Evolutionary conservation across 225 moss, liverwort and hornwort species (phyloP).

Genomic region (Marchantia paleacea): DNA sequence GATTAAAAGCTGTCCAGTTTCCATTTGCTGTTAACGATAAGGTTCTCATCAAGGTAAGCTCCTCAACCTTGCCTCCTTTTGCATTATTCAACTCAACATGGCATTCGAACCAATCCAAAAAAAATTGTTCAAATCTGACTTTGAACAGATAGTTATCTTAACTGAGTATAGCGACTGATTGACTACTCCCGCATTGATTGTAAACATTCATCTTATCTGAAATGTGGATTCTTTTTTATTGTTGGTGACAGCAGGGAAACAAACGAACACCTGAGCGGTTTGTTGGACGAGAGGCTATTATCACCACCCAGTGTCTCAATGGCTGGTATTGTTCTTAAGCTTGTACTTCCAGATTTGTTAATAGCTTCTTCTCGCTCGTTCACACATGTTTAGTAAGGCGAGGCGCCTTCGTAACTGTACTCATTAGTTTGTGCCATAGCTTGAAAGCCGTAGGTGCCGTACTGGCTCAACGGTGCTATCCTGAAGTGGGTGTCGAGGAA

Average conservation of each 20-base stretch:
- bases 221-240: neutral
- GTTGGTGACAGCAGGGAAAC: slow-evolving; percentile 45
- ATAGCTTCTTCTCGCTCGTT: neutral
- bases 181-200: neutral
- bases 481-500: too few species aligned
- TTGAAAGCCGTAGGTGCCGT: neutral
- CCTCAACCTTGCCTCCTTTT: neutral
- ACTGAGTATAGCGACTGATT: neutral
- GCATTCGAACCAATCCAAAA: too few species aligned
- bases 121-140: too few species aligned
- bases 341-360: neutral
- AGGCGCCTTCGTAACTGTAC: neutral
- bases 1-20: slow-evolving; percentile 42
- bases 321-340: slow-evolving; percentile 41
- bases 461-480: too few species aligned
- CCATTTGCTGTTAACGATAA: slow-evolving; percentile 48
- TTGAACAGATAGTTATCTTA: neutral
- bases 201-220: neutral
- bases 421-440: neutral
- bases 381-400: neutral
- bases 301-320: slow-evolving; percentile 56
- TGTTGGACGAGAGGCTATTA: slow-evolving; percentile 51
- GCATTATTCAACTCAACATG: neutral
- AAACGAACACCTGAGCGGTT: slow-evolving; percentile 62
- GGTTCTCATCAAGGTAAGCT: slow-evolving; percentile 51